Evolutionary conservation across 192 early-diverging fungal species (phyloP).

Genomic region (Backusella tarrabulga): DNA sequence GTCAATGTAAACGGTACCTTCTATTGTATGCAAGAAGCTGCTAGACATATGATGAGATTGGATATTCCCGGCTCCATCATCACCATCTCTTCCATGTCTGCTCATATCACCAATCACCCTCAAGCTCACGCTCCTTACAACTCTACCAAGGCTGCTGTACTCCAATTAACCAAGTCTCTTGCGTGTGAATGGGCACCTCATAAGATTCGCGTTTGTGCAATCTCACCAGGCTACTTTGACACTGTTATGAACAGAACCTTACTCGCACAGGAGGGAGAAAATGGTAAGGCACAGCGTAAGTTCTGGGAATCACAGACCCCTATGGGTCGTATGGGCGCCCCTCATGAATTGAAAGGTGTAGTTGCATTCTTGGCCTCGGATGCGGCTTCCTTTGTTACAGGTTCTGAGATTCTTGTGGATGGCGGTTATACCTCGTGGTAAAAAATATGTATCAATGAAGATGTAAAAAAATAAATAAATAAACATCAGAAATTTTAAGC

Average conservation of each 20-base stretch:
- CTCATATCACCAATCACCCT: constrained; percentile 32
- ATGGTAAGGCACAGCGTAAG: constrained; percentile 6
- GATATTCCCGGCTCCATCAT: constrained; percentile 36
- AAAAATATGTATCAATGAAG: background rate
- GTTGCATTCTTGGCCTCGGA: constrained; percentile 63
- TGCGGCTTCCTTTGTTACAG: constrained; percentile 60
- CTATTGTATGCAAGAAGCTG: constrained; percentile 36
- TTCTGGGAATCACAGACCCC: constrained; percentile 26
- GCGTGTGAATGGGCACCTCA: constrained; percentile 45
- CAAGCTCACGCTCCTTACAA: constrained; percentile 45
- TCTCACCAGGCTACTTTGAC: constrained; percentile 42
- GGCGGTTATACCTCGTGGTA: constrained; percentile 32
- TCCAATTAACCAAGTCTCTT: constrained; percentile 43
- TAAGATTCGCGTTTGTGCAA: constrained; percentile 39
- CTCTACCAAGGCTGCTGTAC: constrained; percentile 44
- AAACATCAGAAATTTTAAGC: background rate
- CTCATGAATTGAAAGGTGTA: constrained; percentile 34
- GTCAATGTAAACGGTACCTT: constrained; percentile 39
- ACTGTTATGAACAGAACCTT: constrained; percentile 35
- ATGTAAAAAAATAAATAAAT: background rate
- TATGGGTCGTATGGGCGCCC: constrained; percentile 26
- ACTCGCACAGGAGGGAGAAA: constrained; percentile 24
- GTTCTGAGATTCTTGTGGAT: constrained; percentile 34
- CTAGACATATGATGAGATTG: constrained; percentile 33
- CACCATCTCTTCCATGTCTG: constrained; percentile 42